These are phyloP conservation scores for Helotiales sp. DNA, from an alignment of 2,329 filamentous ascomycete genomes.

Conservation along the genomic window DNA sequence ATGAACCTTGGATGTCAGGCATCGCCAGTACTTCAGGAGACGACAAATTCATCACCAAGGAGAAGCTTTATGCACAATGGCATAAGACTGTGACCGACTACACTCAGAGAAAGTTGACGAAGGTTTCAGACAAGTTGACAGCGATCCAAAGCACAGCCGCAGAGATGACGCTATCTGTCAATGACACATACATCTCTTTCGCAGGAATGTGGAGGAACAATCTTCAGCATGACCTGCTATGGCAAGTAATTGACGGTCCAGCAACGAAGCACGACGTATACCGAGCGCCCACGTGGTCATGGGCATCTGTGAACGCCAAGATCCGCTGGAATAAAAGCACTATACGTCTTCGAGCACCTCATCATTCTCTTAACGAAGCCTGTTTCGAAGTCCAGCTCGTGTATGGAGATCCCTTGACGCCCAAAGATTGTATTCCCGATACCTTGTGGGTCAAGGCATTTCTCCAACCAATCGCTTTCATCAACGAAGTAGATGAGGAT, in stretches of 20 bases:
- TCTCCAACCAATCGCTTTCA: not conserved
- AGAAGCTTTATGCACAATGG: slow-evolving; percentile 5
- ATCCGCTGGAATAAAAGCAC: not conserved
- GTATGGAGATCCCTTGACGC: not conserved
- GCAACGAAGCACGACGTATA: slow-evolving; percentile 1
- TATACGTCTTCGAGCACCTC: not conserved
- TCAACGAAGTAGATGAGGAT: slow-evolving; percentile 7
- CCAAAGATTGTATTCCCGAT: not conserved
- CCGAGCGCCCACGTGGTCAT: slow-evolving; percentile 16
- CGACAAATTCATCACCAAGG: not conserved
- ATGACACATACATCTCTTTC: slow-evolving; percentile 5
- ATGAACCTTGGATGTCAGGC: not conserved
- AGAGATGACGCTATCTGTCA: slow-evolving; percentile 4
- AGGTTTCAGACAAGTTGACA: slow-evolving; percentile 12
- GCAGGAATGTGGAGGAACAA: slow-evolving; percentile 12
- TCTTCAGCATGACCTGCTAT: slow-evolving; percentile 6
- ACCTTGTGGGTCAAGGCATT: slow-evolving; percentile 1
- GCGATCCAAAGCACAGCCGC: slow-evolving; percentile 11
- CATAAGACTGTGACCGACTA: slow-evolving; percentile 6
- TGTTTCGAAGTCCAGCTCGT: not conserved
- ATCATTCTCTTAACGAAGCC: not conserved
- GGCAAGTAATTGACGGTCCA: slow-evolving; percentile 1
- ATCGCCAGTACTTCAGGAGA: not conserved
- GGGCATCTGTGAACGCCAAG: slow-evolving; percentile 4
- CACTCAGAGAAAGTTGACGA: slow-evolving; percentile 7